Base-by-base conservation (phyloP, 2,329 filamentous ascomycete species). In the Pseudogymnoascus verrucosus region DNA sequence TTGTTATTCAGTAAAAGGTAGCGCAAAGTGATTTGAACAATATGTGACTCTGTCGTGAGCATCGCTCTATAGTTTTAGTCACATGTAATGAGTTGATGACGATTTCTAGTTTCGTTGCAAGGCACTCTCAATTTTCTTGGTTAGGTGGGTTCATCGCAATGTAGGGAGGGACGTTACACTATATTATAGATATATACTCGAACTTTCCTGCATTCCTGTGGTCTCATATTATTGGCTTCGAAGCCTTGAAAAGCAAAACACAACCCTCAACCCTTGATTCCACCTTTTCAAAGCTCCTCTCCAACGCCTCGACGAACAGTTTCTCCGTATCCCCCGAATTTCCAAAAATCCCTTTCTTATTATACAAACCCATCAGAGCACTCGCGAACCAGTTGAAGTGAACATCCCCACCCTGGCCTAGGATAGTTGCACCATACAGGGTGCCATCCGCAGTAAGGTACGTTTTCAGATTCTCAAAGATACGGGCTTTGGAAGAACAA, bases 261-360 rank as follows among this genome's bases (percentile, higher is more conserved):
- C 72, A 72, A 0, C 78, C 78, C 11, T 78, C 71, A 14, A 78
- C 63, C 68, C 72, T 73, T 0, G 72, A 73, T 64, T 78, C 74
- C 1, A 79, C 77, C 28, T 74, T 70, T 16, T 72, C 72, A 62
- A 79, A 79, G 42, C 72, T 70, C 40, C 69, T 66, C 62, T 71
- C 65, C 28, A 80, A 67, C 10, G 69, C 75, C 14, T 67, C 64
- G 57, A 74, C 72, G 28, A 78, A 69, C 3, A 69, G 72, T 61
- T 74, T 74, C 34, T 65, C 64, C 4, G 62, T 72, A 62, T 80
- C 78, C 0, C 72, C 69, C 68, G 70, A 74, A 67, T 79, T 80
- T 47, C 72, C 70, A 66, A 80, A 78, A 1, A 78, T 63, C 2
- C 74, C 71, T 7, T 70, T 65, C 28, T 66, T 63, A 65, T 79